Conservation (phyloP, 2,329 filamentous ascomycete genomes). For the Talaromyces sp. region DNA sequence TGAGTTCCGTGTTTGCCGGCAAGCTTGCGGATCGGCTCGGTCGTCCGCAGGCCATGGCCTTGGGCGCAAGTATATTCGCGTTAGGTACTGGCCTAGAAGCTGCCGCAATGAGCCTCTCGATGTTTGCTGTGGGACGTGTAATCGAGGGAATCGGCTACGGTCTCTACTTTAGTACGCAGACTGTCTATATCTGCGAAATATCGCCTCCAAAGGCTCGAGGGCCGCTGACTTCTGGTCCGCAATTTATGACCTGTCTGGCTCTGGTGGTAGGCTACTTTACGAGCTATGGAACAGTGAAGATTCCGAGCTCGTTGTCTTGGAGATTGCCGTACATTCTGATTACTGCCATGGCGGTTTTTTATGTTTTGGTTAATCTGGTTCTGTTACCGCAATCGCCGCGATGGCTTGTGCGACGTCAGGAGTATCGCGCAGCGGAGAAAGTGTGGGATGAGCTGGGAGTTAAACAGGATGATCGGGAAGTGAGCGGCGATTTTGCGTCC, state of each 20-base stretch:
- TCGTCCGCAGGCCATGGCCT: neutral
- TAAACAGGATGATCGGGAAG: neutral
- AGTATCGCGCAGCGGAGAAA: neutral
- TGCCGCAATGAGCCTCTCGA: neutral
- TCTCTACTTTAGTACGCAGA: neutral
- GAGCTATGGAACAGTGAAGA: neutral
- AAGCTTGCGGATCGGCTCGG: conserved; percentile 51
- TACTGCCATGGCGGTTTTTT: neutral
- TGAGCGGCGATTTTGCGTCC: neutral
- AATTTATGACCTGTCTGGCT: neutral
- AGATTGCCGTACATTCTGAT: neutral
- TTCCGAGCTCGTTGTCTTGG: neutral
- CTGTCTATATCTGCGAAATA: neutral
- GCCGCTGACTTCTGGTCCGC: neutral
- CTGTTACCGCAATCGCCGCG: neutral
- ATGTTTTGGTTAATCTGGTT: neutral
- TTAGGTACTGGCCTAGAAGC: neutral
- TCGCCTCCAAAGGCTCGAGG: neutral
- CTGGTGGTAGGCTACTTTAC: neutral
- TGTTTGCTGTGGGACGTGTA: neutral
- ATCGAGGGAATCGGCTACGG: neutral
- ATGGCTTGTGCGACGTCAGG: neutral
- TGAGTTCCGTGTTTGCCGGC: conserved; percentile 59
- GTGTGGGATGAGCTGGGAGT: neutral
- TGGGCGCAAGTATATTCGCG: neutral